Evolutionary conservation across 352 stramenopile genomes (phyloP).

Genomic region (Globisporangium carolinianum): DNA sequence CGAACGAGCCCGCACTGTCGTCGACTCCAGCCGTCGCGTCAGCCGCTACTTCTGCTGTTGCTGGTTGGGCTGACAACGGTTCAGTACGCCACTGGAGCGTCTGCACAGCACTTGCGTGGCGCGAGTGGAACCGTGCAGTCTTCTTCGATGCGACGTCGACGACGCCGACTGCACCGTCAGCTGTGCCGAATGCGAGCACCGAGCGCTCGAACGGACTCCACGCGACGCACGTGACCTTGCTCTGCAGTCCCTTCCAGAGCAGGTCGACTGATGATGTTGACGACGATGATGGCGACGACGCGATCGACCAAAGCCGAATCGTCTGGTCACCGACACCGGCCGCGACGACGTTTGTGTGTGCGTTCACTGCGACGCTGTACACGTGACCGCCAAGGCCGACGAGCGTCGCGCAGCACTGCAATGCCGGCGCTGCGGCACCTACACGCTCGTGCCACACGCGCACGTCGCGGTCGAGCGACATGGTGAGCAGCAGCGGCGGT

Average conservation of each 20-base stretch:
- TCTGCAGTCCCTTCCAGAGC: constrained; percentile 75
- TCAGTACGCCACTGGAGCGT: constrained; percentile 38
- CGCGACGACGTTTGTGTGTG: constrained; percentile 21
- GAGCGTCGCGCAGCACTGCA: constrained; percentile 35
- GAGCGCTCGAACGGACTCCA: constrained; percentile 54
- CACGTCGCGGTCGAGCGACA: constrained; percentile 63
- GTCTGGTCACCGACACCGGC: constrained; percentile 67
- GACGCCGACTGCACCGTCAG: constrained; percentile 54
- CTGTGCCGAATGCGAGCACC: constrained; percentile 61
- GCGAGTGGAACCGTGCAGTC: constrained; percentile 37
- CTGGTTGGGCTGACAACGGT: background rate
- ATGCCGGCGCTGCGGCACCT: constrained; percentile 5
- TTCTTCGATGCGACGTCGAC: constrained; percentile 54
- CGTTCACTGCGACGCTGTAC: constrained; percentile 44
- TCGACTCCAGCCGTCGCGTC: background rate
- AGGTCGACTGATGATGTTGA: constrained; percentile 31
- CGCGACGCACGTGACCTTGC: constrained; percentile 58
- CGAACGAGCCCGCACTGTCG: constrained; percentile 17
- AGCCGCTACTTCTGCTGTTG: background rate
- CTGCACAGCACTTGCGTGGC: constrained; percentile 30
- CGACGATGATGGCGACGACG: constrained; percentile 7
- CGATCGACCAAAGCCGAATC: constrained; percentile 56
- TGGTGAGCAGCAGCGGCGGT: constrained; percentile 32
- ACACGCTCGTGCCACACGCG: constrained; percentile 43
- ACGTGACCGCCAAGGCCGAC: constrained; percentile 52